phyloP scores from a whole-genome alignment of 345 rosid species.

The Salix udensis region DNA sequence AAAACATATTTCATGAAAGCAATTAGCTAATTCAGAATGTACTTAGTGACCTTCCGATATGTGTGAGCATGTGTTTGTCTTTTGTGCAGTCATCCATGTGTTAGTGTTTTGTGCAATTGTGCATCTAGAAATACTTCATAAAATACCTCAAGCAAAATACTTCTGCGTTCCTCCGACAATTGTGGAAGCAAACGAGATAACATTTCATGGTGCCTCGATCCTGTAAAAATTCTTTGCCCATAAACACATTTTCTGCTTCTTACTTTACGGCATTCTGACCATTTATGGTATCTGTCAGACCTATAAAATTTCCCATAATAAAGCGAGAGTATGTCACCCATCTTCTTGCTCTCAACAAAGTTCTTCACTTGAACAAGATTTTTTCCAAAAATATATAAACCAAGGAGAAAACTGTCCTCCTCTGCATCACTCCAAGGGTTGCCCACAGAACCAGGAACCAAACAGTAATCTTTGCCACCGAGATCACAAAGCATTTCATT shows the following conservation, averaged over 20 bases:
- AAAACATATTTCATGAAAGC: neutral
- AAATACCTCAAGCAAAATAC: constrained; percentile 51
- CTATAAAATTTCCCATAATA: constrained; percentile 65
- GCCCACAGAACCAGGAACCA: constrained; percentile 48
- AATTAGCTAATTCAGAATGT: neutral
- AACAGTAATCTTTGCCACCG: constrained; percentile 6
- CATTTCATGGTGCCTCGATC: constrained; percentile 65
- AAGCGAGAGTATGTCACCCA: constrained; percentile 62
- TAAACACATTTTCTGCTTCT: constrained; percentile 45
- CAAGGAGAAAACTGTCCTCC: constrained; percentile 55
- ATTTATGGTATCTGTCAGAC: constrained; percentile 49
- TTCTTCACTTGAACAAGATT: constrained; percentile 51
- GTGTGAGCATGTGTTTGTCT: neutral
- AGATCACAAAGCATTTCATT: constrained; percentile 18
- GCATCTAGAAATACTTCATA: neutral
- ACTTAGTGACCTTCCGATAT: neutral
- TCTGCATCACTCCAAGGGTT: constrained; percentile 47
- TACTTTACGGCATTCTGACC: constrained; percentile 60
- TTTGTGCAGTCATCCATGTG: neutral
- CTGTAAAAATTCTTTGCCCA: constrained; percentile 60
- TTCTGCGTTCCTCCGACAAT: constrained; percentile 47
- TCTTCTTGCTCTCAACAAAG: constrained; percentile 49
- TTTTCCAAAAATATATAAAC: constrained; percentile 66
- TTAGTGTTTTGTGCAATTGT: neutral
- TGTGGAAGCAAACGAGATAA: constrained; percentile 46